phyloP scores from a whole-genome alignment of 495 filamentous ascomycete genomes.

The Penicillium arizonense region DNA sequence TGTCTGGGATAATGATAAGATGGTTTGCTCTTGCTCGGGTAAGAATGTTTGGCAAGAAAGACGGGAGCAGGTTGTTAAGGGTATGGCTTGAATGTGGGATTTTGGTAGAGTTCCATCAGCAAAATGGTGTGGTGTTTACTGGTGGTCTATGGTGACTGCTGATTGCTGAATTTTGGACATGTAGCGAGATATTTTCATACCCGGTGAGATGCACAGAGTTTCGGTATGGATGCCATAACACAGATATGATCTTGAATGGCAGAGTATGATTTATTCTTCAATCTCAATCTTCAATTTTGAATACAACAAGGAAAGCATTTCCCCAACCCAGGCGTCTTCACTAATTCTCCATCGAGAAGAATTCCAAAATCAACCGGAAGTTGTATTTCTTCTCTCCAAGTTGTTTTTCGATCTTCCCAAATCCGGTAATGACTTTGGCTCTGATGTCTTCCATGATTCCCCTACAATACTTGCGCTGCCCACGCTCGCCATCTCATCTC shows the following conservation, averaged over 20 bases:
- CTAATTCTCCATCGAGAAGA: too few species aligned
- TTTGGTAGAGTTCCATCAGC: background rate
- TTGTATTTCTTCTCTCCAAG: too few species aligned
- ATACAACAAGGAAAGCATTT: background rate
- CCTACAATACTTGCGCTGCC: too few species aligned
- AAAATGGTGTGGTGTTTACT: background rate
- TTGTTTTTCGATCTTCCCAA: too few species aligned
- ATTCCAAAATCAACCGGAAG: too few species aligned
- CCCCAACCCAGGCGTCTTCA: background rate
- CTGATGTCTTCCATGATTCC: too few species aligned
- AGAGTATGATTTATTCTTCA: background rate
- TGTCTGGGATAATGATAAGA: slow-evolving; percentile 98
- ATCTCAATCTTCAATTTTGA: background rate
- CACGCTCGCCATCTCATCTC: too few species aligned
- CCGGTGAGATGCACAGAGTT: background rate
- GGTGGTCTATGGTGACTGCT: background rate
- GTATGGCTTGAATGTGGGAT: slow-evolving; percentile 62
- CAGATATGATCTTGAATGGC: slow-evolving; percentile 2
- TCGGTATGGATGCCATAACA: background rate
- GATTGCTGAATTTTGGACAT: background rate
- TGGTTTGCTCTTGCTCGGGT: slow-evolving; percentile 89
- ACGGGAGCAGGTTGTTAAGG: slow-evolving; percentile 80
- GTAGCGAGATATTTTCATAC: background rate
- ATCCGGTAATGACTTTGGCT: too few species aligned
- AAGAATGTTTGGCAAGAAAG: slow-evolving; percentile 98